Base-by-base conservation (phyloP, 2,329 filamentous ascomycete species). In the Calonectria multiphialidica region DNA sequence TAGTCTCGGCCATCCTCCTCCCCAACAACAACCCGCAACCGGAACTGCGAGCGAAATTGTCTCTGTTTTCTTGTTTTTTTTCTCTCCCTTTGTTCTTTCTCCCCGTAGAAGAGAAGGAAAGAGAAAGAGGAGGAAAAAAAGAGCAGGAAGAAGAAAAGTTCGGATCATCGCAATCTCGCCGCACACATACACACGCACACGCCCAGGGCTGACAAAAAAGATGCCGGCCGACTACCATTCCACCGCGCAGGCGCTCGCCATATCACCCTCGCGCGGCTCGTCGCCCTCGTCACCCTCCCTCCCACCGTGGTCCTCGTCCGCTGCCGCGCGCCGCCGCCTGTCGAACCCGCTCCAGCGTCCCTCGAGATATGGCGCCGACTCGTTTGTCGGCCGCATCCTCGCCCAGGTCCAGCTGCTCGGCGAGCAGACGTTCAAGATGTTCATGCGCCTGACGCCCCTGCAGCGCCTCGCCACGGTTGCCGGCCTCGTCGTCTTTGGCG, bases 391-490 rank as follows among this genome's bases (percentile, higher is more conserved):
- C 85, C 66, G 86, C 44, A 75, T 80, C 44, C 74, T 70, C 76
- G 69, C 74, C 8, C 84, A 83, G 21, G 83, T 85, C 59, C 80
- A 85, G 70, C 84, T 87, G 74, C 78, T 88, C 40, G 86, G 87
- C 72, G 82, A 84, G 76, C 82, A 87, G 71, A 81, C 86, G 33
- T 62, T 88, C 55, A 83, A 84, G 70, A 84, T 89, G 55, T 93
- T 90, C 84, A 82, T 87, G 74, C 85, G 84, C 74, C 86, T 95
- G 65, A 86, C 89, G 16, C 86, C 89, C 1, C 79, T 91, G 68
- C 93, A 97, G 82, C 90, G 90, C 77, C 83, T 91, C 8, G 86
- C 92, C 23, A 86, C 92, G 23, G 82, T 89, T 15, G 71, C 88
- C 3, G 90, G 85, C 28, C 84, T 86, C 10, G 61, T 93, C 18